A percentile compares a stretch with the other conserved stretches of the same genome.
Conservation (phyloP, 345 rosid genomes). For the Bruguiera parviflora region DNA sequence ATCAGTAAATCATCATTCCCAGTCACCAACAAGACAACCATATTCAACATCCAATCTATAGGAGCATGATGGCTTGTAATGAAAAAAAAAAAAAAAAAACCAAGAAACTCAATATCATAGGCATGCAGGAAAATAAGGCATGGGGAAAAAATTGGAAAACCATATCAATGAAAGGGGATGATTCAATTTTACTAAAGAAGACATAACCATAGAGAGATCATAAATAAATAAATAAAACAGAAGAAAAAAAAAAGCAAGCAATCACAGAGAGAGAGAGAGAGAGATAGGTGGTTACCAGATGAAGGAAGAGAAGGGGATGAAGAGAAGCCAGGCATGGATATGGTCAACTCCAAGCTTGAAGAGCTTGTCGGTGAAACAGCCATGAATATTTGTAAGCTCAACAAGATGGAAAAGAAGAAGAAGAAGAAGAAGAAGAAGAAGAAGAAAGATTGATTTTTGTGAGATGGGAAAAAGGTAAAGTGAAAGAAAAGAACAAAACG, state of each 20-base stretch:
- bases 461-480: slow-evolving; percentile 23
- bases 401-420: slow-evolving; percentile 3
- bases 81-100: background rate
- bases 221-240: background rate
- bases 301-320: slow-evolving; percentile 50
- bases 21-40: background rate
- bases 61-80: slow-evolving; percentile 4
- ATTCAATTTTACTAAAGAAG: background rate
- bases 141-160: too few species aligned
- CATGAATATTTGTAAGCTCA: slow-evolving; percentile 26
- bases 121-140: background rate
- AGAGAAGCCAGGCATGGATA: slow-evolving; percentile 79
- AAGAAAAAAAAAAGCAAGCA: background rate
- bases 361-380: slow-evolving; percentile 50
- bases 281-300: slow-evolving; percentile 38
- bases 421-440: slow-evolving; percentile 19
- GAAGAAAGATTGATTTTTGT: slow-evolving; percentile 3
- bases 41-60: background rate
- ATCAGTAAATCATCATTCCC: slow-evolving; percentile 1
- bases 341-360: slow-evolving; percentile 78
- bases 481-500: slow-evolving; percentile 14
- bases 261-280: background rate
- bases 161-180: background rate
- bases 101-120: background rate
- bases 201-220: background rate